Evolutionary conservation across 768 basidiomycete species (phyloP).

Genomic region (Xerocomellus dryophilus): DNA sequence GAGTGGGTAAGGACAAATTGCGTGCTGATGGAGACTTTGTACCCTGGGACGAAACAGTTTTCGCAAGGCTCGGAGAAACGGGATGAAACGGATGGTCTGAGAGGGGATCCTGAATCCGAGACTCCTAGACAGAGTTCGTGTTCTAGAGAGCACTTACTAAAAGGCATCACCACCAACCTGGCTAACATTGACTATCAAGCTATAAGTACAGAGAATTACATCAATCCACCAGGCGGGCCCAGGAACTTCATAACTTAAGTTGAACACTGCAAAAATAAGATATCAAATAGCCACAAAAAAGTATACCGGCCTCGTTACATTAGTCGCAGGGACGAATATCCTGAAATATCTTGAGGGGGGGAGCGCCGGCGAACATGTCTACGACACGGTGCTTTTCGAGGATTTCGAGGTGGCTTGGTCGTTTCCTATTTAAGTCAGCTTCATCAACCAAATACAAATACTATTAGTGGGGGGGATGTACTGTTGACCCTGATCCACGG

Average conservation of each 20-base stretch:
- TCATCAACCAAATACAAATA: constrained; percentile 7
- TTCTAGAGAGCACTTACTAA: background rate
- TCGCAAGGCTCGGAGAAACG: constrained; percentile 15
- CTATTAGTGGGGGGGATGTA: constrained; percentile 15
- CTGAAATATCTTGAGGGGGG: constrained; percentile 29
- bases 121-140: background rate
- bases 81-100: background rate
- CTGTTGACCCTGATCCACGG: constrained; percentile 32
- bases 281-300: constrained; percentile 5
- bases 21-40: constrained; percentile 7
- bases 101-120: background rate
- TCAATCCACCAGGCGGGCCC: constrained; percentile 18
- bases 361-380: constrained; percentile 8
- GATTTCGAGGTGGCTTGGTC: constrained; percentile 11
- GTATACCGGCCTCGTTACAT: background rate
- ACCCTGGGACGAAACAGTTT: background rate
- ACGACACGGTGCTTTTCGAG: constrained; percentile 35
- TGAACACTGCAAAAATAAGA: constrained; percentile 25
- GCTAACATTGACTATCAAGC: background rate
- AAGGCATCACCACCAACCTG: background rate
- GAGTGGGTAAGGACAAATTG: constrained; percentile 8
- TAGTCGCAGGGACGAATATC: constrained; percentile 15
- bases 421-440: constrained; percentile 12
- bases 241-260: background rate
- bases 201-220: background rate